Evolutionary conservation across 2,329 filamentous ascomycete genomes (phyloP), one percentile per base, ranked within the genome.

Genomic region (Podosphaera aphanis): DNA sequence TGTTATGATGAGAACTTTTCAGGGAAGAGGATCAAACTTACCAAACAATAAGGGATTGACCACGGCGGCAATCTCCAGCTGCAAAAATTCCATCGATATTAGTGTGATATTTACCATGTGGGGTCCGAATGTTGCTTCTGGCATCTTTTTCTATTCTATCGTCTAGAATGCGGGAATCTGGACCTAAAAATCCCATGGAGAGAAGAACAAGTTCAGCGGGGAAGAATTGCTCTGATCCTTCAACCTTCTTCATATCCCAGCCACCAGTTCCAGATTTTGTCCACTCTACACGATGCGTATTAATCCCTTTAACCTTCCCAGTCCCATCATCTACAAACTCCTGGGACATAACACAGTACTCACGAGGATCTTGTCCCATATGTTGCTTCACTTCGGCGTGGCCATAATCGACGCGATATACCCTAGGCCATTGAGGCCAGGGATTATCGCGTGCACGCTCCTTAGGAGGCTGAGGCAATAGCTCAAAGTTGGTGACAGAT

Each of bases 231-330:
- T 93, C 82, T 50, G 81, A 88, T 33, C 83, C 85, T 53, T 93
- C 86, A 27, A 93, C 71, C 63, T 93, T 88, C 73, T 93, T 93
- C 85, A 95, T 94, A 64, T 94, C 88, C 88, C 88, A 95, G 39
- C 86, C 86, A 53, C 86, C 86, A 50, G 74, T 78, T 23, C 83
- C 71, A 46, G 77, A 83, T 70, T 86, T 90, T 55, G 84, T 90
- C 88, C 88, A 95, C 62, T 94, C 86, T 38, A 95, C 86, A 46
- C 88, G 84, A 48, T 90, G 75, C 38, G 85, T 93, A 65, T 90
- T 93, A 70, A 95, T 93, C 51, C 88, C 88, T 69, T 85, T 92
- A 59, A 95, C 84, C 52, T 79, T 79, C 60, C 86, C 86, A 43
- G 65, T 74, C 50, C 84, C 86, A 56, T 93, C 84, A 53, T 86